Evolutionary conservation across 176 grass and related monocot genomes (phyloP).

Genomic region (Cocos nucifera): DNA sequence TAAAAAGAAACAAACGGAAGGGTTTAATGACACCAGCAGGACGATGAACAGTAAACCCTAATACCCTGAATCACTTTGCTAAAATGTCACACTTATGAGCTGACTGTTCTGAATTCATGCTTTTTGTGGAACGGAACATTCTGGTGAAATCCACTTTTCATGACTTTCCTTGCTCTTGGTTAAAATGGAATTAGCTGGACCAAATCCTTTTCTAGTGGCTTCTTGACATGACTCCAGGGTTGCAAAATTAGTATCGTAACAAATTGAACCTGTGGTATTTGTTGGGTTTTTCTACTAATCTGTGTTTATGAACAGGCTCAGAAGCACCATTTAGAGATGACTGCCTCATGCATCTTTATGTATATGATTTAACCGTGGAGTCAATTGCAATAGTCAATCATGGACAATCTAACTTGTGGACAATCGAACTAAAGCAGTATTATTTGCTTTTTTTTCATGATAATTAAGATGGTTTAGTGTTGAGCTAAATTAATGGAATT

Average conservation of each 20-base stretch:
- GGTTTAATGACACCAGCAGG: neutral
- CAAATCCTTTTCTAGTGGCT: neutral
- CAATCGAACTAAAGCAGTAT: no score
- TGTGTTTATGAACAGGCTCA: neutral
- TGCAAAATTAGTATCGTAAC: neutral
- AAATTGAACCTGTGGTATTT: neutral
- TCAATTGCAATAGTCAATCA: no score
- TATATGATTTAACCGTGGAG: neutral
- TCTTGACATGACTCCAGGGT: no score
- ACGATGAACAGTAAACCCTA: slow-evolving; percentile 1
- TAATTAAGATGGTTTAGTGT: no score
- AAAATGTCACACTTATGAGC: neutral
- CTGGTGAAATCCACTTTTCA: slow-evolving; percentile 1
- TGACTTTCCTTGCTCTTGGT: slow-evolving; percentile 3
- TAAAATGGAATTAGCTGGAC: neutral
- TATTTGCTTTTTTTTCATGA: no score
- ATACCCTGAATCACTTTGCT: neutral
- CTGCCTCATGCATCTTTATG: neutral
- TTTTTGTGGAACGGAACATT: neutral
- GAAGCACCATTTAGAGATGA: neutral
- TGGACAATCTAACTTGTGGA: no score
- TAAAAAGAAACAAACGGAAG: slow-evolving; percentile 30
- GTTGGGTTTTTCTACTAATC: no score
- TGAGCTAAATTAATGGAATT: no score
- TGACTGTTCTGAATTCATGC: neutral